Conservation (phyloP, 768 basidiomycete genomes). For the Tricholoma sp. region DNA sequence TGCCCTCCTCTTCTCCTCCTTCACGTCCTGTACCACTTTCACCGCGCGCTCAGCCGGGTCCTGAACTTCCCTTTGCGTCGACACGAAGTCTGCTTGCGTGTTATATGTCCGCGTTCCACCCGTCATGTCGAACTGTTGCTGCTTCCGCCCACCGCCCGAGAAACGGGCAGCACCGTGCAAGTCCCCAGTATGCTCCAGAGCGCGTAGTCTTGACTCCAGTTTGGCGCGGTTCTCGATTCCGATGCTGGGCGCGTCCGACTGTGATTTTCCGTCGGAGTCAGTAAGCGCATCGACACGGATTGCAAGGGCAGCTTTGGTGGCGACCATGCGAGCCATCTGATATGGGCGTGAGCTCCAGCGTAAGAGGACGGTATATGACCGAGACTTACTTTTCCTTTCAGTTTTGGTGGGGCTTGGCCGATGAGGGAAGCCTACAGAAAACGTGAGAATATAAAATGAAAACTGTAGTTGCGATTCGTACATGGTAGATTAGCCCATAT, state of each 20-base stretch:
- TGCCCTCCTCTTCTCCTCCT: constrained; percentile 78
- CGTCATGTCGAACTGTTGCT: constrained; percentile 75
- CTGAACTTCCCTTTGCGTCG: constrained; percentile 66
- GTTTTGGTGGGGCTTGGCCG: constrained; percentile 94
- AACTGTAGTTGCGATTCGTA: constrained; percentile 27
- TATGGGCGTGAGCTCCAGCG: neutral
- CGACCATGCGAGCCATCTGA: constrained; percentile 99
- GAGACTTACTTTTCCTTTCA: constrained; percentile 84
- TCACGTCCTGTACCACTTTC: constrained; percentile 72
- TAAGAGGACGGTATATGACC: neutral
- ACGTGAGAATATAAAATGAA: constrained; percentile 5
- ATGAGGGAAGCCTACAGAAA: constrained; percentile 77
- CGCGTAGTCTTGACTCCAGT: constrained; percentile 89
- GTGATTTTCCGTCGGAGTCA: constrained; percentile 87
- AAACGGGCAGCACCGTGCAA: constrained; percentile 66
- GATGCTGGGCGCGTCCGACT: constrained; percentile 73
- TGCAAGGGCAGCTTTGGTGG: constrained; percentile 95
- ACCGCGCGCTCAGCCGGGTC: constrained; percentile 73
- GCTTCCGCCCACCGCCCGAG: constrained; percentile 58
- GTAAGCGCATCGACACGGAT: constrained; percentile 97
- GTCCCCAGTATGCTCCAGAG: constrained; percentile 81
- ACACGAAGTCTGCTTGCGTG: constrained; percentile 71
- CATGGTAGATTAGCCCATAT: constrained; percentile 99
- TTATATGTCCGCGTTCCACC: constrained; percentile 85
- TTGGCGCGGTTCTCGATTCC: constrained; percentile 93